Percentiles rank a stretch among this genome's conserved stretches.
These are phyloP conservation scores for Volvox carteri DNA, from an alignment of 163 green algal species.

Conservation along the genomic window DNA sequence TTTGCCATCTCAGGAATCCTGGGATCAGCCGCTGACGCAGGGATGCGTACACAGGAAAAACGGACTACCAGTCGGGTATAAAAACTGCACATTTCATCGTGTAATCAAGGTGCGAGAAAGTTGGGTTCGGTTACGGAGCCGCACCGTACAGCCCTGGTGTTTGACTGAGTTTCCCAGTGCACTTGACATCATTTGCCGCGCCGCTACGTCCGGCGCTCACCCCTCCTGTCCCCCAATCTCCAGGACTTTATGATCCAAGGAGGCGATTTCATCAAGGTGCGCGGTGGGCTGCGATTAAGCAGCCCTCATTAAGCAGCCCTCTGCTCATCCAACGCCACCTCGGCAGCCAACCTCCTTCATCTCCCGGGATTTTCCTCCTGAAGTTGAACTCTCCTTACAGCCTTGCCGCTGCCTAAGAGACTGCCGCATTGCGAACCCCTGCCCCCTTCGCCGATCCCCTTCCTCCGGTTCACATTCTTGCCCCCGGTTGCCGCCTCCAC, in stretches of 20 bases:
- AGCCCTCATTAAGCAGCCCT: no score
- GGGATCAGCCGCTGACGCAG: neutral
- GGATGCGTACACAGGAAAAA: conserved; percentile 77
- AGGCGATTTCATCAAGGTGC: conserved; percentile 93
- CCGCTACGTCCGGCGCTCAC: neutral
- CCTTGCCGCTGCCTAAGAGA: no score
- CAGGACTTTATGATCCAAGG: conserved; percentile 93
- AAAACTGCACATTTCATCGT: conserved; percentile 91
- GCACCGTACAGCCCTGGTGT: neutral
- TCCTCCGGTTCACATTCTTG: no score
- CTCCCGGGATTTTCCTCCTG: no score
- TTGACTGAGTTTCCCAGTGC: neutral
- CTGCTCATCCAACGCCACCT: no score
- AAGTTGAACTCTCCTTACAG: no score
- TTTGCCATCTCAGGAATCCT: neutral
- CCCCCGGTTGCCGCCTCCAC: no score
- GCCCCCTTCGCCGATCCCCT: no score
- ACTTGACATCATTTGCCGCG: neutral
- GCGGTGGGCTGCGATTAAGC: neutral
- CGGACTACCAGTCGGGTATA: conserved; percentile 90
- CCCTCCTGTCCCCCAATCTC: neutral
- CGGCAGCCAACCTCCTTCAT: no score
- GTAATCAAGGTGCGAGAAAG: conserved; percentile 85
- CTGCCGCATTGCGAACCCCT: no score
- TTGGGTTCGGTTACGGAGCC: neutral